These are phyloP conservation scores for Gossypium schwendimanii DNA, from an alignment of 441 rosid genomes.

Conservation along the genomic window DNA sequence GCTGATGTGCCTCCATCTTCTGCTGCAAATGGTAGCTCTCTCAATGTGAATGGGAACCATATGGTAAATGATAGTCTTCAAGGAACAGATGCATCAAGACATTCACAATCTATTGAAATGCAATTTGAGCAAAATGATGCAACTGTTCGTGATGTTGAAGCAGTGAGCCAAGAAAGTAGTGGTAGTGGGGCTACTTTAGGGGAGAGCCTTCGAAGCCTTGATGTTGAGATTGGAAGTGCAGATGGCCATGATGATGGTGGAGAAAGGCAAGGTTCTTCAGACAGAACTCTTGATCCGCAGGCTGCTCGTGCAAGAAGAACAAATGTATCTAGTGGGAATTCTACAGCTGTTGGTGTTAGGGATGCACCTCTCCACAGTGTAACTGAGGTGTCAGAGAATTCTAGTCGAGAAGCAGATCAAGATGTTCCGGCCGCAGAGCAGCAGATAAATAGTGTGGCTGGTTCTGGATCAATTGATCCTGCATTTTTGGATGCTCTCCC, in stretches of 20 bases:
- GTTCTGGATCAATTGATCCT: slow-evolving; percentile 87
- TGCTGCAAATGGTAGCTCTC: slow-evolving; percentile 37
- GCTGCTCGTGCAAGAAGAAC: slow-evolving; percentile 64
- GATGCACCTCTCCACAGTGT: slow-evolving; percentile 87
- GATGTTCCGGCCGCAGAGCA: slow-evolving; percentile 65
- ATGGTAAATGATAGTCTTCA: slow-evolving; percentile 41
- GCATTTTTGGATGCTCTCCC: slow-evolving; percentile 98
- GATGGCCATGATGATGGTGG: slow-evolving; percentile 99
- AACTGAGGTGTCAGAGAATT: slow-evolving; percentile 90
- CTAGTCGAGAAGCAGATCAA: slow-evolving; percentile 82
- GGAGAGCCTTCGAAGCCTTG: slow-evolving; percentile 96
- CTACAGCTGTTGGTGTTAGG: slow-evolving; percentile 52
- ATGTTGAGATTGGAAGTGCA: slow-evolving; percentile 99
- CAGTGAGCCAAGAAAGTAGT: slow-evolving; percentile 97
- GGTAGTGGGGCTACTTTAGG: slow-evolving; percentile 98
- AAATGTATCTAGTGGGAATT: slow-evolving; percentile 48
- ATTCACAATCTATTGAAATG: slow-evolving; percentile 71
- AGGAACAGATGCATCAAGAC: slow-evolving; percentile 32
- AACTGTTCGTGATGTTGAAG: slow-evolving; percentile 85
- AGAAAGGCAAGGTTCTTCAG: slow-evolving; percentile 83
- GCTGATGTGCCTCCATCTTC: slow-evolving; percentile 39
- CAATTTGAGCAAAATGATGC: slow-evolving; percentile 90
- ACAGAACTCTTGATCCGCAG: slow-evolving; percentile 53
- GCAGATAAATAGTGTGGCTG: slow-evolving; percentile 52
- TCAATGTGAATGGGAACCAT: slow-evolving; percentile 40